A percentile compares a stretch with the other conserved stretches of the same genome.
These are phyloP conservation scores for Remersonia thermophila DNA, from an alignment of 2,329 filamentous ascomycete species.

Conservation along the genomic window DNA sequence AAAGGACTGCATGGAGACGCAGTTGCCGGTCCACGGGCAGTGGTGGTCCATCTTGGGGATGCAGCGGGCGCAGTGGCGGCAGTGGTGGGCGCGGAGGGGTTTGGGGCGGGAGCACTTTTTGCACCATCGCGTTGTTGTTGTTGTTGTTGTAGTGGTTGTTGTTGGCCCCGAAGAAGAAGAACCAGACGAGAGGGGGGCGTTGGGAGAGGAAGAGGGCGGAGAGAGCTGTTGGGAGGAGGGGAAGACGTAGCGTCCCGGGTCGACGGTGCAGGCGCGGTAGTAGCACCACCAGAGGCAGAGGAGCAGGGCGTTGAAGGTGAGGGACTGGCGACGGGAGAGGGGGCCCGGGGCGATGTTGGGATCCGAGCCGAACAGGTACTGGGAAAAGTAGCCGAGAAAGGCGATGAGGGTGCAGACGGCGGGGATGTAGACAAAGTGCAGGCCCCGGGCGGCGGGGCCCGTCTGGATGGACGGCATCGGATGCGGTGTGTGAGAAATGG, in stretches of 20 bases:
- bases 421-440: constrained; percentile 53
- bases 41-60: constrained; percentile 78
- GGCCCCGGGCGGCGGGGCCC: constrained; percentile 27
- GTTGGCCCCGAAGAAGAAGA: too few species aligned
- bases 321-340: constrained; percentile 41
- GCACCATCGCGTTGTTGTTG: constrained; percentile 46
- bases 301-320: constrained; percentile 55
- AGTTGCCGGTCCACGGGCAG: constrained; percentile 76
- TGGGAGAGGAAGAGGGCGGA: constrained; percentile 3
- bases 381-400: constrained; percentile 61
- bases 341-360: constrained; percentile 48
- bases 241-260: constrained; percentile 44
- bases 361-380: constrained; percentile 53
- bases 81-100: constrained; percentile 70
- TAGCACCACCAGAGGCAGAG: constrained; percentile 57
- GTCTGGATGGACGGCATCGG: constrained; percentile 17
- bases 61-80: constrained; percentile 61
- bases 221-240: constrained; percentile 17
- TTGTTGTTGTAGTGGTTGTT: too few species aligned
- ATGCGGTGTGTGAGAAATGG: constrained; percentile 10
- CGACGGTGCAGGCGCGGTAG: constrained; percentile 44
- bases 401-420: constrained; percentile 52
- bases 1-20: constrained; percentile 69
- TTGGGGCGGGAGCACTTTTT: constrained; percentile 63
- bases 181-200: neutral